Evolutionary conservation across 306 rosid species (phyloP), one percentile per base, ranked within the genome.

Genomic region (Vicia villosa): DNA sequence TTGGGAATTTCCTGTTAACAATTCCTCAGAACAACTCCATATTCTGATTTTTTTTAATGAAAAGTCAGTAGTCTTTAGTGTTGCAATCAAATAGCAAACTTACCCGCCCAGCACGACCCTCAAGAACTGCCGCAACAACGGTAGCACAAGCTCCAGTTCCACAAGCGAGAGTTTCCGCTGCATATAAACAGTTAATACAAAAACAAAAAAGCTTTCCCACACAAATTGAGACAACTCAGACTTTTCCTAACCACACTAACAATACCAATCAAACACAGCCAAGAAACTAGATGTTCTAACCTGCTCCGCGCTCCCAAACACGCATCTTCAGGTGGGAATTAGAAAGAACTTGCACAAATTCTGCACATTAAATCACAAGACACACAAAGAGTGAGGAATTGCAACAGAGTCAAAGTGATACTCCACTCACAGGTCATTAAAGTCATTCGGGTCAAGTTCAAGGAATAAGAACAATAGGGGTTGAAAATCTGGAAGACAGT

Each of bases 231-330:
- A 55, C 36, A 28, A 45, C 73, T 68, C 13, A 41, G 41, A 69
- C 26, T 57, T 42, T 24, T 20, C 52, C 51, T 52, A 22, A 68
- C 19, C 20, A 41, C 43, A 57, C 8, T 19, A 55, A 46, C 70
- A 62, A 47, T 14, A 55, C 45, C 17, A 66, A 37, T 78, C 47
- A 21, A 46, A 40, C 30, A 65, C 34, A 50, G 26, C 8, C 30
- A 5, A 46, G 17, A 64, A 70, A 67, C 41, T 58, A 67, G 66
- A 66, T 60, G 74, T 50, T 73, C 89, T 47, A 68, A 94, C 99
- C 99, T 85, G 95, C 97, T 14, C 97, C 97, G 21, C 97, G 95
- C 87, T 88, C 99, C 99, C 99, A 88, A 68, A 91, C 99, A 70
- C 95, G 88, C 97, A 94, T 94, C 80, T 91, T 94, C 67, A 94